phyloP scores from a whole-genome alignment of 169 alveolate genomes.

The Plasmodium berghei region DNA sequence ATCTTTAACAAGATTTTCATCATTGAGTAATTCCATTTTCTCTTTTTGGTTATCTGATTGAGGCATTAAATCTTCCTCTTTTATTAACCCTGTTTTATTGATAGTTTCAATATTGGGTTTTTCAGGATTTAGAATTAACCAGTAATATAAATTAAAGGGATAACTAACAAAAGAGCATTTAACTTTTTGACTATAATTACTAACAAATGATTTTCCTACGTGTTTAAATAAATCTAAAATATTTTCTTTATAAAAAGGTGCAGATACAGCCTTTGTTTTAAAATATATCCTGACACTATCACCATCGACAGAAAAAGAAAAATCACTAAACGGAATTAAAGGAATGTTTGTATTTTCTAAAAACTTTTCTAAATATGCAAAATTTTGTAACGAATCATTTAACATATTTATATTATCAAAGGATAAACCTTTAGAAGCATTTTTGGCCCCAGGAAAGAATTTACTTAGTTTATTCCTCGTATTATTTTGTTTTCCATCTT shows the following conservation, averaged over 20 bases:
- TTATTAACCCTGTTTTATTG: constrained; percentile 36
- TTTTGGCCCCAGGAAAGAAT: constrained; percentile 17
- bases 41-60: constrained; percentile 9
- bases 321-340: constrained; percentile 36
- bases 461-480: background rate
- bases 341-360: constrained; percentile 32
- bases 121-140: constrained; percentile 69
- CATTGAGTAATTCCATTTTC: constrained; percentile 4
- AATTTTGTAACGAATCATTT: constrained; percentile 35
- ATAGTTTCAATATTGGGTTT: constrained; percentile 30
- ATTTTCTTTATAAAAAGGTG: constrained; percentile 56
- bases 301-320: background rate
- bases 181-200: constrained; percentile 31
- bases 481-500: background rate
- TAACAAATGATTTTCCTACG: constrained; percentile 49
- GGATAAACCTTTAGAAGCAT: background rate
- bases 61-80: constrained; percentile 45
- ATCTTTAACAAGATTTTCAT: constrained; percentile 27
- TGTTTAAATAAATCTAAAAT: constrained; percentile 58
- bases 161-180: constrained; percentile 62
- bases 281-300: constrained; percentile 7
- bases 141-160: constrained; percentile 54
- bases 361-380: constrained; percentile 58
- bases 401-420: background rate
- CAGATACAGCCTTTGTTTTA: constrained; percentile 51